Evolutionary conservation across 352 stramenopile genomes (phyloP), one percentile per base, ranked within the genome.

Genomic region (Phytophthora pinifolia): DNA sequence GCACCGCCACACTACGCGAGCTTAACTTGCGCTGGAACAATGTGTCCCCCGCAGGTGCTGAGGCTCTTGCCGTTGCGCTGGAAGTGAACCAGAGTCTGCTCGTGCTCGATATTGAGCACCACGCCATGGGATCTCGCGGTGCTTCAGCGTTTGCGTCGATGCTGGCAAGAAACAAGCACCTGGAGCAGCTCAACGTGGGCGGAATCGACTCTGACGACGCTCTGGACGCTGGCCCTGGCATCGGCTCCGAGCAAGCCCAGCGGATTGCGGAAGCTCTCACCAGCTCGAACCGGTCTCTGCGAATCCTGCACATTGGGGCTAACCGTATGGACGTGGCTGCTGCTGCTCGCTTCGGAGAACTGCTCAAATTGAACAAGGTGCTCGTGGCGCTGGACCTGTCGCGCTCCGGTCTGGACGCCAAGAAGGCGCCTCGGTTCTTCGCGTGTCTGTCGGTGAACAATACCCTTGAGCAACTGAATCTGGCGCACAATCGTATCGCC

Each of bases 11-110:
- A 14, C 47, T 94, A 6, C 60, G 74, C 33, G 79, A 88, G 37
- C 62, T 94, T 10, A 77, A 84, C 29, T 46, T 92, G n/a, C 79
- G 80, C 7, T 92, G 82, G 78, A 94, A 92, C 41, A 59, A 53
- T 0, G 62, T 94, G 4, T 85, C 77, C 18, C 51, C 76, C 6
- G 63, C 46, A 3, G 84, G 77, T 6, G 84, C 82, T 1, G 60
- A 78, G 46, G 78, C 77, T 3, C 56, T 94, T 0, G 84, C 84
- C 1, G 22, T 66, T 15, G 79, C 78, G 0, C 55, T 92, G 3
- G 52, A 62, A 1, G 33, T 56, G 4, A 92, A 90, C 68, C 79
- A 92, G 54, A 72, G 65, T 22, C 57, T 92, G 12, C 62, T 34
- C 6, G 3, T 89, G 4, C 65, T 92, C 1, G 83, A 92, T 43